Conservation (phyloP, 805 yeast genomes). For the Wickerhamiella dianesei region DNA sequence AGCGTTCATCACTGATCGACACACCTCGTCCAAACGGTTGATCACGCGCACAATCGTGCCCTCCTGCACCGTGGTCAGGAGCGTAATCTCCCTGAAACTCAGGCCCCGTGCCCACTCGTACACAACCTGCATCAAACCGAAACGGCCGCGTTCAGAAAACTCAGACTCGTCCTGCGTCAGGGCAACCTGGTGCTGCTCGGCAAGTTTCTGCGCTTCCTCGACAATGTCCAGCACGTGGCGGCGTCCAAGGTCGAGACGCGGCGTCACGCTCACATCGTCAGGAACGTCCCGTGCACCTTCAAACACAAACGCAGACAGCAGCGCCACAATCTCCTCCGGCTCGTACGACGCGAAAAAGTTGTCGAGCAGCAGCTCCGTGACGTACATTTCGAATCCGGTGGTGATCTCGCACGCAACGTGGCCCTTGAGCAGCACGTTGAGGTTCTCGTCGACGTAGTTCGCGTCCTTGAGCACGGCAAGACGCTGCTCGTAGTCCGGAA, state of each 20-base stretch:
- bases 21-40: slow-evolving; percentile 84
- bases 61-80: slow-evolving; percentile 77
- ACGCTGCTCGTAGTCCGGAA: slow-evolving; percentile 91
- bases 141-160: slow-evolving; percentile 69
- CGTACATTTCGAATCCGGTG: slow-evolving; percentile 83
- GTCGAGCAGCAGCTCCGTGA: slow-evolving; percentile 81
- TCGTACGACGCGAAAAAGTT: slow-evolving; percentile 87
- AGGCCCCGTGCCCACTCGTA: slow-evolving; percentile 97
- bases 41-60: slow-evolving; percentile 96
- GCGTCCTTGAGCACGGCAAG: slow-evolving; percentile 61
- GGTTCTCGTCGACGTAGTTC: slow-evolving; percentile 63
- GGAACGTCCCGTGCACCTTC: slow-evolving; percentile 69
- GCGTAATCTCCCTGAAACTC: slow-evolving; percentile 83
- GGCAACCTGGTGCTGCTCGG: slow-evolving; percentile 52
- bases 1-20: slow-evolving; percentile 88
- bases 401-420: slow-evolving; percentile 34
- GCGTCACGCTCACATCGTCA: slow-evolving; percentile 56
- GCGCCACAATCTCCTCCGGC: slow-evolving; percentile 93
- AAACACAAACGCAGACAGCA: slow-evolving; percentile 81
- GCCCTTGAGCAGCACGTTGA: slow-evolving; percentile 51
- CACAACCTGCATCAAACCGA: slow-evolving; percentile 83
- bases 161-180: slow-evolving; percentile 75
- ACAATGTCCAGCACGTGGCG: slow-evolving; percentile 58
- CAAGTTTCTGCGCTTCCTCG: slow-evolving; percentile 45
- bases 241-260: slow-evolving; percentile 54